These are phyloP conservation scores for Pseudozyma pruni DNA, from an alignment of 1,284 basidiomycete genomes.

Conservation along the genomic window DNA sequence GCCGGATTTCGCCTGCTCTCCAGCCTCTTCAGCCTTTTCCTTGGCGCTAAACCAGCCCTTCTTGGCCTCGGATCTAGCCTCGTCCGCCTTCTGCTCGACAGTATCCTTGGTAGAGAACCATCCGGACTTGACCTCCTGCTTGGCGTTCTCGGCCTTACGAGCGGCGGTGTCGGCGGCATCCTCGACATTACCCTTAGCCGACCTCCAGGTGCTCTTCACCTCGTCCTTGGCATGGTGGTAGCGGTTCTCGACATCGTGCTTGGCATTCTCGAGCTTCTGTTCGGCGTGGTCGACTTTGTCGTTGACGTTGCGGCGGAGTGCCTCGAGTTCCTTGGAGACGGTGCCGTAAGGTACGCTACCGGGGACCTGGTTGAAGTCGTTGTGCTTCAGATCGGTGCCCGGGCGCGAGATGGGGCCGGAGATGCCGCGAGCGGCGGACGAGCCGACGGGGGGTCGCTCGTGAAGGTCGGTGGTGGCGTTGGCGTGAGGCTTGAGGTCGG, in stretches of 20 bases:
- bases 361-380: constrained; percentile 29
- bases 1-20: constrained; percentile 15
- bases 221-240: constrained; percentile 30
- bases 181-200: constrained; percentile 26
- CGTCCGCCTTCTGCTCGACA: constrained; percentile 33
- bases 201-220: constrained; percentile 34
- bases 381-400: constrained; percentile 41
- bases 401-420: constrained; percentile 37
- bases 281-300: constrained; percentile 33
- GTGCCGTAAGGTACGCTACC: constrained; percentile 44
- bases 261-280: constrained; percentile 26
- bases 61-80: constrained; percentile 23
- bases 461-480: constrained; percentile 35
- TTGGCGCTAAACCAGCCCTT: constrained; percentile 37
- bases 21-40: constrained; percentile 35
- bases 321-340: constrained; percentile 36
- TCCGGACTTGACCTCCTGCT: constrained; percentile 33
- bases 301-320: constrained; percentile 28
- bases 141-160: constrained; percentile 23
- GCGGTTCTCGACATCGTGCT: constrained; percentile 26
- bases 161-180: constrained; percentile 20
- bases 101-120: constrained; percentile 45
- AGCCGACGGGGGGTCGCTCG: constrained; percentile 45
- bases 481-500: constrained; percentile 35
- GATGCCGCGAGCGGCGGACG: constrained; percentile 40